Evolutionary conservation across 2,329 filamentous ascomycete species (phyloP).

Genomic region (Phyllosticta ampelicida): DNA sequence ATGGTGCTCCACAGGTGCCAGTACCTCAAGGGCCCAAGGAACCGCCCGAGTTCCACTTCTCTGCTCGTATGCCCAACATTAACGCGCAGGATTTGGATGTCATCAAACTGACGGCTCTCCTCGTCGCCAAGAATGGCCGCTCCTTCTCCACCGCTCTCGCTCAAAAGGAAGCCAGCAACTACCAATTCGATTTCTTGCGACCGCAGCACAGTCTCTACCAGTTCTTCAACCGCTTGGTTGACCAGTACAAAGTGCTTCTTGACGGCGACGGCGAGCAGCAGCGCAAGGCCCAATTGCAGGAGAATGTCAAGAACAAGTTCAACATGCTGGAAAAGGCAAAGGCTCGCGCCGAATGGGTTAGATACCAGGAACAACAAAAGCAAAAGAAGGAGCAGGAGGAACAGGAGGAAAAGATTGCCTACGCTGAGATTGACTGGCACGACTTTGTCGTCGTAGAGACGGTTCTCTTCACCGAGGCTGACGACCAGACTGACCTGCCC

Average conservation of each 20-base stretch:
- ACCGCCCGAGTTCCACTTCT: conserved; percentile 83
- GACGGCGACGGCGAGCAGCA: conserved; percentile 61
- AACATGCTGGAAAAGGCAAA: conserved; percentile 70
- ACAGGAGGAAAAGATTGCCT: conserved; percentile 64
- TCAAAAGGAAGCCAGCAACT: conserved; percentile 81
- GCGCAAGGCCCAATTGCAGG: conserved; percentile 60
- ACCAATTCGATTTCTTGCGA: conserved; percentile 90
- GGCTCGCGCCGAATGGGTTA: conserved; percentile 77
- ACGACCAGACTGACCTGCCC: conserved; percentile 77
- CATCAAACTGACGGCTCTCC: conserved; percentile 69
- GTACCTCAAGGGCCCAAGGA: conserved; percentile 75
- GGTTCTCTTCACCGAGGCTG: conserved; percentile 79
- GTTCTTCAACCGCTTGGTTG: conserved; percentile 84
- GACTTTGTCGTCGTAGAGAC: conserved; percentile 96
- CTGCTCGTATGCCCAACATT: conserved; percentile 93
- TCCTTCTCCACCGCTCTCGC: conserved; percentile 84
- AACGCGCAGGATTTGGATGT: conserved; percentile 81
- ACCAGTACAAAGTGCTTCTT: conserved; percentile 81
- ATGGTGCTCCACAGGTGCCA: conserved; percentile 41
- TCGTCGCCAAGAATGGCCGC: conserved; percentile 85
- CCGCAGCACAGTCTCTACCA: conserved; percentile 94
- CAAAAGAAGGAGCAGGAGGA: conserved; percentile 80
- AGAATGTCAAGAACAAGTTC: conserved; percentile 69
- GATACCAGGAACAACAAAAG: conserved; percentile 74
- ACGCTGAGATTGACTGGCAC: conserved; percentile 93